These are phyloP conservation scores for Rhizophora apiculata DNA, from an alignment of 345 rosid genomes.

Conservation along the genomic window DNA sequence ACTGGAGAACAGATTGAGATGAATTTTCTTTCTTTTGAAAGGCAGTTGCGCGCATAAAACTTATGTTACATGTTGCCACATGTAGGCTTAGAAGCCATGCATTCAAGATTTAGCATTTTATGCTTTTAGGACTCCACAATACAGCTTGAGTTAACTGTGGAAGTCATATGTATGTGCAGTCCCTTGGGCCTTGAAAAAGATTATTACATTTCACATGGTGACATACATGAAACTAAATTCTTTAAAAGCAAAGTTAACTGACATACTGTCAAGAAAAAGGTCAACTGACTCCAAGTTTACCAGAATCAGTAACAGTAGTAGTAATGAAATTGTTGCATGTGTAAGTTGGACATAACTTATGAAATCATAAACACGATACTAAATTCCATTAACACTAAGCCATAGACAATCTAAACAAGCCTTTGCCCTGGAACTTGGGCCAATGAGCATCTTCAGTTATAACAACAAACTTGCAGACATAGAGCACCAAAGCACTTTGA, in stretches of 20 bases:
- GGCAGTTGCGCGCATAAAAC: background rate
- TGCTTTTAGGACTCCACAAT: background rate
- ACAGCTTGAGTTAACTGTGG: background rate
- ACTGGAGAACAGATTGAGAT: background rate
- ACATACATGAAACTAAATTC: background rate
- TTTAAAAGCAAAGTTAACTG: no score
- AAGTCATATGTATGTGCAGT: background rate
- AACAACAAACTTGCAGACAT: background rate
- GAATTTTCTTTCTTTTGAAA: background rate
- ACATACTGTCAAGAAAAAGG: no score
- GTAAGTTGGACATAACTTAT: background rate
- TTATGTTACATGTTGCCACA: background rate
- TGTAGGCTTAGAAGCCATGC: background rate
- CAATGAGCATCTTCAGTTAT: background rate
- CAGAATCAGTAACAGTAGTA: background rate
- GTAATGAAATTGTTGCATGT: background rate
- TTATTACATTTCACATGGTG: background rate
- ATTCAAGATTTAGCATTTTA: background rate
- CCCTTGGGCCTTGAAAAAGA: background rate
- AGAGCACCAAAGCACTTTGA: background rate
- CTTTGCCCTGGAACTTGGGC: background rate
- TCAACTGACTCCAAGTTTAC: background rate
- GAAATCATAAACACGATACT: background rate
- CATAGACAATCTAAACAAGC: background rate
- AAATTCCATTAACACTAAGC: background rate